Conservation (phyloP, 2,329 filamentous ascomycete genomes). For the Aciculosporium take region DNA sequence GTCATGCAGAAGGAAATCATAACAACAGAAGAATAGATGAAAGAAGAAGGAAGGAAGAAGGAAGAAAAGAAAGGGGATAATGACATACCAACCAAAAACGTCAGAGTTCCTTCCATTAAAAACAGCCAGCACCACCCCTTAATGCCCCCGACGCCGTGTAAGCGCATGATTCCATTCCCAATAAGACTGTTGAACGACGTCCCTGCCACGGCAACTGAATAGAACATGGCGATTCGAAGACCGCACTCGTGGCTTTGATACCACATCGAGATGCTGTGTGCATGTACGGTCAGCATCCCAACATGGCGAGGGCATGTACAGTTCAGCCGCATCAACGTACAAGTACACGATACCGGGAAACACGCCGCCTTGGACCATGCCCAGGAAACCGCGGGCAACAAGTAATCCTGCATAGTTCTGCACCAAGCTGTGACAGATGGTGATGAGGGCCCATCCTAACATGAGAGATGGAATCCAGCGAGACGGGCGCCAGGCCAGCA, state of each 20-base stretch:
- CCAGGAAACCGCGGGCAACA: constrained; percentile 30
- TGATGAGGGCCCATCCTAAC: constrained; percentile 33
- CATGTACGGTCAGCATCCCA: neutral
- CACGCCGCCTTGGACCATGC: constrained; percentile 39
- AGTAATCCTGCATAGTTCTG: constrained; percentile 34
- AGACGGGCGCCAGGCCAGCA: constrained; percentile 38
- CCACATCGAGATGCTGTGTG: constrained; percentile 37
- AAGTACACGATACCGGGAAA: constrained; percentile 50
- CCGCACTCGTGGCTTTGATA: constrained; percentile 47
- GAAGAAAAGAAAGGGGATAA: too few species aligned
- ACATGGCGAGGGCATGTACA: neutral
- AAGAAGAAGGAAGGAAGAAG: too few species aligned
- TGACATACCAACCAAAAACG: constrained; percentile 26
- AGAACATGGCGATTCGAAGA: constrained; percentile 47
- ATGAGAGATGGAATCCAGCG: constrained; percentile 39
- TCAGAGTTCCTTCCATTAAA: constrained; percentile 47
- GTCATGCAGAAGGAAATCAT: neutral
- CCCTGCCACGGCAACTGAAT: constrained; percentile 40
- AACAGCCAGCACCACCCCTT: constrained; percentile 71
- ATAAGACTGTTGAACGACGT: constrained; percentile 49
- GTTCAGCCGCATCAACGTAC: constrained; percentile 11
- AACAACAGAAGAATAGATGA: too few species aligned
- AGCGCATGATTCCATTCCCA: constrained; percentile 44
- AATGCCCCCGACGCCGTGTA: constrained; percentile 35
- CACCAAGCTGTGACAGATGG: constrained; percentile 39